phyloP scores from a whole-genome alignment of 352 stramenopile genomes.

The Phytophthora multivora region DNA sequence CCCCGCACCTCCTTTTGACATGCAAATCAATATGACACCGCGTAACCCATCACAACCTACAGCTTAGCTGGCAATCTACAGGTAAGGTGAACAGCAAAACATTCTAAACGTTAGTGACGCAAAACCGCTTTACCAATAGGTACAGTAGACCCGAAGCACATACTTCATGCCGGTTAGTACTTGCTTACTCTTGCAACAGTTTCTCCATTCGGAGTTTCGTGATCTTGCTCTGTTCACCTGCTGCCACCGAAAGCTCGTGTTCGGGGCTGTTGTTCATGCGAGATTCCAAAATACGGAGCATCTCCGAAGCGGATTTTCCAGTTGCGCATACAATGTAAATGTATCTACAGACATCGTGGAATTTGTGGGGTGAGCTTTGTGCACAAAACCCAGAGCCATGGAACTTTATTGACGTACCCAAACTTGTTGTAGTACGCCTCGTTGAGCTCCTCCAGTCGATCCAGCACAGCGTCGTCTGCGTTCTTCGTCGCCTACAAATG shows the following conservation, averaged over 20 bases:
- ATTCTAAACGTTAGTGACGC: background rate
- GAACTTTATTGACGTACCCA: slow-evolving; percentile 32
- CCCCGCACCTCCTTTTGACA: too few relatives aligned
- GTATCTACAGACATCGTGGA: slow-evolving; percentile 37
- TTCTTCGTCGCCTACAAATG: slow-evolving; percentile 54
- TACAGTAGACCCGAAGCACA: background rate
- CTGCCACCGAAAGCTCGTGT: slow-evolving; percentile 61
- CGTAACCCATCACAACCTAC: background rate
- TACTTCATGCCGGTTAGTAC: background rate
- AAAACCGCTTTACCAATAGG: too few relatives aligned
- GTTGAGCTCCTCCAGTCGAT: slow-evolving; percentile 70
- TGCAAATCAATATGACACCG: too few relatives aligned
- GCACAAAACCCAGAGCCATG: too few relatives aligned
- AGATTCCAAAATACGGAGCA: slow-evolving; percentile 72
- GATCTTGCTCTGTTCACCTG: slow-evolving; percentile 80
- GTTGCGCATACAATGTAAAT: slow-evolving; percentile 86
- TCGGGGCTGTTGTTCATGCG: slow-evolving; percentile 50
- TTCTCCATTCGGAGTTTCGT: slow-evolving; percentile 74
- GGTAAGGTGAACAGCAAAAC: background rate
- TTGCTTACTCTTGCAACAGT: slow-evolving; percentile 63
- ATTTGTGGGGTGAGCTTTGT: too few relatives aligned
- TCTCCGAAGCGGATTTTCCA: slow-evolving; percentile 76
- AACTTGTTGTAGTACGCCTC: slow-evolving; percentile 73
- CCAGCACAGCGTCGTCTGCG: slow-evolving; percentile 50
- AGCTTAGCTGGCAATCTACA: slow-evolving; percentile 11